phyloP scores from a whole-genome alignment of 441 rosid species.

The Daphne laureola region DNA sequence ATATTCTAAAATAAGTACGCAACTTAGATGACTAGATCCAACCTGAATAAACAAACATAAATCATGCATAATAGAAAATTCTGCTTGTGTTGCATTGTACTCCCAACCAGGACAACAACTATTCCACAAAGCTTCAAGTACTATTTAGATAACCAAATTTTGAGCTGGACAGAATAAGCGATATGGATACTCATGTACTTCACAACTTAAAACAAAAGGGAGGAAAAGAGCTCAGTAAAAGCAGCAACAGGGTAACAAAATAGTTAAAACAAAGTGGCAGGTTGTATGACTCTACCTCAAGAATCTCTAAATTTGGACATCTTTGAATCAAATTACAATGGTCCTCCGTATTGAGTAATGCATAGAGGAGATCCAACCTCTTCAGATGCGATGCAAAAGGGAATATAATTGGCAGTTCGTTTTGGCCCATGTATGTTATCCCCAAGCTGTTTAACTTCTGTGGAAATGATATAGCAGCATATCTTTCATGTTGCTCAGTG shows the following conservation, averaged over 20 bases:
- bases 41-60: too few relatives aligned
- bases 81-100: neutral
- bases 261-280: conserved; percentile 1
- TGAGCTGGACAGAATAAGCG: too few relatives aligned
- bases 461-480: conserved; percentile 45
- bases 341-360: conserved; percentile 76
- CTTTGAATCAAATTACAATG: conserved; percentile 65
- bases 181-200: too few relatives aligned
- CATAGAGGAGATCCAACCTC: conserved; percentile 81
- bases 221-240: neutral
- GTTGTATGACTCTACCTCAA: conserved; percentile 49
- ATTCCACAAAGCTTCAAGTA: too few relatives aligned
- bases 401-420: conserved; percentile 69
- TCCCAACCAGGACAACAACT: neutral
- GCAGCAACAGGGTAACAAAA: neutral
- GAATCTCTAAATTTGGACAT: conserved; percentile 88
- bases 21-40: too few relatives aligned
- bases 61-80: too few relatives aligned
- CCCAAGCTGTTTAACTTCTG: conserved; percentile 60
- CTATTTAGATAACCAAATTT: too few relatives aligned
- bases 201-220: neutral
- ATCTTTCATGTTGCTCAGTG: conserved; percentile 41
- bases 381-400: conserved; percentile 64
- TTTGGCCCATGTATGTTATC: conserved; percentile 58
- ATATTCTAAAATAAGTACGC: neutral